Conservation (phyloP, 805 yeast species). For the Komagataella kurtzmanii region DNA sequence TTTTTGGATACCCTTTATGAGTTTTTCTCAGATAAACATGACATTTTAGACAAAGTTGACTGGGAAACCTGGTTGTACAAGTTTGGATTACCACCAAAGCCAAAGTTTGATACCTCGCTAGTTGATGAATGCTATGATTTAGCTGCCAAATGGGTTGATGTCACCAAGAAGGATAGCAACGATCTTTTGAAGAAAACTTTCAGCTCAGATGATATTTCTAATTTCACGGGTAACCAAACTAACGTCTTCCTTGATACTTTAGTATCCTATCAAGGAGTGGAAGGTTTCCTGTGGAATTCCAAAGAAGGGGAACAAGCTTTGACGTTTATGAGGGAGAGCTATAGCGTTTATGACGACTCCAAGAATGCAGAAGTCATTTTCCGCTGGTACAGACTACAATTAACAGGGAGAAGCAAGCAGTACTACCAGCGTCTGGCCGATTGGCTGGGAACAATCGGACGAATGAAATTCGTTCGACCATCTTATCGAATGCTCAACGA, state of each 20-base stretch:
- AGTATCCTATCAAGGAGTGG: constrained; percentile 30
- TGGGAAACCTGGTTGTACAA: constrained; percentile 77
- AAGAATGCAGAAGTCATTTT: constrained; percentile 71
- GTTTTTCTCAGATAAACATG: constrained; percentile 30
- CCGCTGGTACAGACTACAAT: constrained; percentile 62
- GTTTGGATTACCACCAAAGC: constrained; percentile 86
- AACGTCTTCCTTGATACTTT: constrained; percentile 69
- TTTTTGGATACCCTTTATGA: constrained; percentile 67
- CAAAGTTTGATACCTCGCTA: constrained; percentile 63
- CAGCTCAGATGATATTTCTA: constrained; percentile 31
- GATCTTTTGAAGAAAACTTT: constrained; percentile 23
- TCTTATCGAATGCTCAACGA: constrained; percentile 53
- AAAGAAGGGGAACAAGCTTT: constrained; percentile 19
- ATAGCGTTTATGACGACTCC: constrained; percentile 33
- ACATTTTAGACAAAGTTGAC: constrained; percentile 53
- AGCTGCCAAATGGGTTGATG: constrained; percentile 50
- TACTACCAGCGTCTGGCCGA: constrained; percentile 46
- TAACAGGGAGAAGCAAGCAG: constrained; percentile 33
- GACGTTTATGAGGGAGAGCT: constrained; percentile 14
- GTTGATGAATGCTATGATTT: constrained; percentile 60
- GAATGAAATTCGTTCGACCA: constrained; percentile 92
- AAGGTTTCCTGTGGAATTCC: constrained; percentile 23
- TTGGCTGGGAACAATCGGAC: constrained; percentile 85
- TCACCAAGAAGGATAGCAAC: constrained; percentile 12
- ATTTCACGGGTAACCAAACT: constrained; percentile 62